Conservation (phyloP, 2,329 filamentous ascomycete genomes). For the Pseudopyrenochaeta lycopersici region DNA sequence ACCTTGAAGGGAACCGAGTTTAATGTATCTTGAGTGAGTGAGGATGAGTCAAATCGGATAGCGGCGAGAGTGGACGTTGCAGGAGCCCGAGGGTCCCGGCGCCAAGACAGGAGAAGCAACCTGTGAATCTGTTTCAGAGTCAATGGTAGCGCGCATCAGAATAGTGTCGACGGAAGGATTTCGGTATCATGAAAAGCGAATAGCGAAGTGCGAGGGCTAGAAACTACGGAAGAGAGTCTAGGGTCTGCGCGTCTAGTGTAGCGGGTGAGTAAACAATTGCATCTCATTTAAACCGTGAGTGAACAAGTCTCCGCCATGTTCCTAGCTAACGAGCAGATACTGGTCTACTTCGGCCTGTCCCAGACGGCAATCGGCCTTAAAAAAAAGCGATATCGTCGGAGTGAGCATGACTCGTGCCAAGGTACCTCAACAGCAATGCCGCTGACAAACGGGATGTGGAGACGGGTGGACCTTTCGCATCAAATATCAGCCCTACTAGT, state of each 20-base stretch:
- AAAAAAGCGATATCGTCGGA: not conserved
- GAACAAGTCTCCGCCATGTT: no score
- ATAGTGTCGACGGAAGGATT: not conserved
- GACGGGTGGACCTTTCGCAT: not conserved
- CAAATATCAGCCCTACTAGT: conserved; percentile 1
- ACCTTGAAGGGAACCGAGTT: not conserved
- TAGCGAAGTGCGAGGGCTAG: not conserved
- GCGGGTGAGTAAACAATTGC: no score
- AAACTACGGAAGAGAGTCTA: no score
- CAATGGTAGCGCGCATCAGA: not conserved
- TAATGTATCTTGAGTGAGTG: conserved; percentile 7
- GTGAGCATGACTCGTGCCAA: conserved; percentile 2
- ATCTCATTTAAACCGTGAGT: no score
- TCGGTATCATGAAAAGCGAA: not conserved
- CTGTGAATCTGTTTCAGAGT: not conserved
- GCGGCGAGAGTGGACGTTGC: not conserved
- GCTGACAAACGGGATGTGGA: not conserved
- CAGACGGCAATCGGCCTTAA: not conserved
- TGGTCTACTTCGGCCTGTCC: not conserved
- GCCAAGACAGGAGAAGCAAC: not conserved
- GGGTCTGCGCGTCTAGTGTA: no score
- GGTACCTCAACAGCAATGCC: not conserved
- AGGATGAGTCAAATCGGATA: conserved; percentile 9
- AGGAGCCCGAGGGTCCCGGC: not conserved
- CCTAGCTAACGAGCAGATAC: not conserved